These are phyloP conservation scores for Verticillium longisporum DNA, from an alignment of 2,329 filamentous ascomycete genomes.

Conservation along the genomic window DNA sequence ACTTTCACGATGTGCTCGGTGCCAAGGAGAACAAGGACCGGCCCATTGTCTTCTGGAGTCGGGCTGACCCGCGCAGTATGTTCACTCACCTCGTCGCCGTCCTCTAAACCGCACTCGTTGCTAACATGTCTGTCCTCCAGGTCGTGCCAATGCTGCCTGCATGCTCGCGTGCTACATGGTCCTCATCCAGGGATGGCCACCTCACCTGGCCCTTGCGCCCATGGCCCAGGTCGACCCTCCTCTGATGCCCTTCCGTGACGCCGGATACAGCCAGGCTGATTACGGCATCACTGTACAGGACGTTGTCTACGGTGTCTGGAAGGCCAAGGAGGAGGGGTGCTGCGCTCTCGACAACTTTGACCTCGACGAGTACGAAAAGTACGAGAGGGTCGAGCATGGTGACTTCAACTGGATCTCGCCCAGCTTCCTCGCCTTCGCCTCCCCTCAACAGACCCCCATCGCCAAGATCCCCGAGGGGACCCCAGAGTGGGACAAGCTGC, in stretches of 20 bases:
- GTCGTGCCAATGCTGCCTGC: conserved; percentile 88
- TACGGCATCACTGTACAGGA: conserved; percentile 95
- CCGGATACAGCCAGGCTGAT: conserved; percentile 96
- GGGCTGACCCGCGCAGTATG: conserved; percentile 82
- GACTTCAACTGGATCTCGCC: conserved; percentile 99
- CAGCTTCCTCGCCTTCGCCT: conserved; percentile 92
- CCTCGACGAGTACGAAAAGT: conserved; percentile 94
- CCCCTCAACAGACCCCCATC: conserved; percentile 76
- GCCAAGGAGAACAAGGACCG: conserved; percentile 85
- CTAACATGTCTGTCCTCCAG: conserved; percentile 32
- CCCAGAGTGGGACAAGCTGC: conserved; percentile 66
- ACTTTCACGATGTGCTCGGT: conserved; percentile 90
- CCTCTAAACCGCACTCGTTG: neutral
- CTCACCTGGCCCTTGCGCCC: conserved; percentile 87
- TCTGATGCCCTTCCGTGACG: conserved; percentile 97
- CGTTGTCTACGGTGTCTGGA: conserved; percentile 97
- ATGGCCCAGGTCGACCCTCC: conserved; percentile 96
- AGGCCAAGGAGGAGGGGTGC: conserved; percentile 91
- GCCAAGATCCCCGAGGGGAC: conserved; percentile 66
- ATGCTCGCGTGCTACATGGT: conserved; percentile 98
- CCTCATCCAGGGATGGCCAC: conserved; percentile 94
- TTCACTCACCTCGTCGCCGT: conserved; percentile 12
- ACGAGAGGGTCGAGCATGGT: conserved; percentile 91
- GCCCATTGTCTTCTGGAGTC: conserved; percentile 94
- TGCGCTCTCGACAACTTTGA: conserved; percentile 91